Base-by-base conservation (phyloP, 2,329 filamentous ascomycete species). In the Xylaria sp. region DNA sequence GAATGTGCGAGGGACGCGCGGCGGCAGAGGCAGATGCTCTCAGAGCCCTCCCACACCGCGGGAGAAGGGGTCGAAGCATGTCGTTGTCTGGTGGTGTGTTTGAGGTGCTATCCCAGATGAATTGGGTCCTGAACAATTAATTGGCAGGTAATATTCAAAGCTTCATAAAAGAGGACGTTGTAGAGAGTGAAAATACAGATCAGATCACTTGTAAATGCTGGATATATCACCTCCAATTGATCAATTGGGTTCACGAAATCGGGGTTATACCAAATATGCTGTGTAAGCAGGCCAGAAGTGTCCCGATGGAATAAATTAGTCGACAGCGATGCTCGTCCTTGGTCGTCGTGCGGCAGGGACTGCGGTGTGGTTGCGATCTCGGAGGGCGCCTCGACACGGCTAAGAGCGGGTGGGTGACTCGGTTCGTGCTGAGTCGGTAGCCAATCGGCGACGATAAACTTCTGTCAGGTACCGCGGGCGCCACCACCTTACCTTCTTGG, bases 51-150 rank as follows among this genome's bases (percentile, higher is more conserved):
- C 79, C 77, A 73, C 81, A 80, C 71, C 81, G 81, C 28, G 81
- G 80, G 53, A 83, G 76, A 63, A 84, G 77, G 74, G 81, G 82
- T 67, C 83, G 82, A 70, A 86, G 80, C 85, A 86, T 87, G 42
- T 23, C 49, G 11, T 31, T 6, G 49, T 53, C 20, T 26, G 20
- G 4, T 40, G 38, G 13, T 7, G 46, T 26, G 13, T 49, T 9
- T 33, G 23, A 9, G 26, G 13, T 31, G 48, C 48, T 31, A 31
- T 17, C 6, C 6, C 6, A 31, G 15, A 31, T 26, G 7, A 54
- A 54, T 54, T 54, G 51, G 3, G 51, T 49, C 4, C 17, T 13
- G 36, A 15, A 54, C 0, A 20, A 17, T 54, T 54, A 28, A 3
- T 11, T 13, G 1, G 49, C 20, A 33, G 28, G 7, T 33, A 33